Conservation (phyloP, 345 rosid genomes). For the Garcia nutans region DNA sequence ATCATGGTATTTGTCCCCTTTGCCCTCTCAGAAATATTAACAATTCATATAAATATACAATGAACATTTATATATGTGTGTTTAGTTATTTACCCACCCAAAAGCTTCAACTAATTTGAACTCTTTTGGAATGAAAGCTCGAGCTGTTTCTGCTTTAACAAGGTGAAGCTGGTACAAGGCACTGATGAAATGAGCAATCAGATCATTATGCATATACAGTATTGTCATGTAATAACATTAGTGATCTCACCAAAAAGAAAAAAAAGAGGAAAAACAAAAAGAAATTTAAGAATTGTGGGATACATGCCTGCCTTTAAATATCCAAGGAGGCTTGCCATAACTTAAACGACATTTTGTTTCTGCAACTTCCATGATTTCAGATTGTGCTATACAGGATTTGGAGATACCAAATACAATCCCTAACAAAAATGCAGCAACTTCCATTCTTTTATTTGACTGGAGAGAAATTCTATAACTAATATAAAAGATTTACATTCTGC, state of each 20-base stretch:
- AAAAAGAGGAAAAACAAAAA: neutral
- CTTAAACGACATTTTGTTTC: constrained; percentile 44
- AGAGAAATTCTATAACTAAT: constrained; percentile 8
- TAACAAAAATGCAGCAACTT: neutral
- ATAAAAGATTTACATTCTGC: constrained; percentile 6
- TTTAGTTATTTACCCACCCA: constrained; percentile 43
- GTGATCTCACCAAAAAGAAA: neutral
- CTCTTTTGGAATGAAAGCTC: constrained; percentile 77
- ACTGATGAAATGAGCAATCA: constrained; percentile 51
- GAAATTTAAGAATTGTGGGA: neutral
- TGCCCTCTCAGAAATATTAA: neutral
- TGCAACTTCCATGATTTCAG: constrained; percentile 50
- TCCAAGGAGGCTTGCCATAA: constrained; percentile 87
- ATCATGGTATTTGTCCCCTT: neutral
- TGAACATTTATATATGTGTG: neutral
- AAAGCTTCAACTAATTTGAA: constrained; percentile 89
- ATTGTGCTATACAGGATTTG: constrained; percentile 22
- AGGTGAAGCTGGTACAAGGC: constrained; percentile 96
- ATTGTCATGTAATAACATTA: neutral
- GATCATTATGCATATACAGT: neutral
- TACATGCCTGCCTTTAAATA: constrained; percentile 85
- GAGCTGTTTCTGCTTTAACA: constrained; percentile 81
- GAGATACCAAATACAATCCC: neutral
- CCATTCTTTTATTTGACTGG: constrained; percentile 8
- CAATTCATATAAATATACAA: too few relatives aligned